These are phyloP conservation scores for Thymus quinquecostatus DNA, from an alignment of 257 asterid genomes.

Conservation along the genomic window DNA sequence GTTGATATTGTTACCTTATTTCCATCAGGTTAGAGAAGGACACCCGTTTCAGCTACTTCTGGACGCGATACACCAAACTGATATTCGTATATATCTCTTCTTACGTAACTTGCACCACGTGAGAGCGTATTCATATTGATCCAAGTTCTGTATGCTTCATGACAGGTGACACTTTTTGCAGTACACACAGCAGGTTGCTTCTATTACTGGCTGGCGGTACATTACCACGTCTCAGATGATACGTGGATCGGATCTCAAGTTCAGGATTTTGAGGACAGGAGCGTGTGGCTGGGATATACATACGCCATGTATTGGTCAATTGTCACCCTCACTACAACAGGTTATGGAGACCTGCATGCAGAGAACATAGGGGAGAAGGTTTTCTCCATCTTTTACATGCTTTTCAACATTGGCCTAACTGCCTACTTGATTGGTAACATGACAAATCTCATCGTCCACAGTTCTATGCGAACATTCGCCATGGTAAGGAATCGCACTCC, in stretches of 20 bases:
- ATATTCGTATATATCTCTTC: constrained; percentile 52
- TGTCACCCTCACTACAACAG: constrained; percentile 87
- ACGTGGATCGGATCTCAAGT: constrained; percentile 83
- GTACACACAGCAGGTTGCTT: constrained; percentile 88
- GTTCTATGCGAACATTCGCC: constrained; percentile 68
- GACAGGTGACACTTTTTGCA: constrained; percentile 83
- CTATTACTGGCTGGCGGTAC: constrained; percentile 82
- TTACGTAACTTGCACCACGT: not conserved
- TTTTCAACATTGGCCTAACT: constrained; percentile 91
- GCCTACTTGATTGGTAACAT: constrained; percentile 95
- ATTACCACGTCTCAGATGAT: constrained; percentile 42
- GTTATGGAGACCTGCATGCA: constrained; percentile 91
- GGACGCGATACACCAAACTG: constrained; percentile 78
- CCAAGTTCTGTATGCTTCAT: constrained; percentile 2
- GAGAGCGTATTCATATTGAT: not conserved
- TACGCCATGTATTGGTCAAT: constrained; percentile 90
- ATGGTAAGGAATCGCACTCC: constrained; percentile 55
- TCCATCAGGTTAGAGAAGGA: constrained; percentile 85
- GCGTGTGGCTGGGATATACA: constrained; percentile 77
- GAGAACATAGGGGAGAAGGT: constrained; percentile 80
- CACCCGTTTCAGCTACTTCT: constrained; percentile 85
- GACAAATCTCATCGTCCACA: constrained; percentile 90
- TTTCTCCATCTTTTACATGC: constrained; percentile 85
- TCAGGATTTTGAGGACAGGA: constrained; percentile 58
- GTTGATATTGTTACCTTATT: constrained; percentile 3